Percentiles rank a stretch among this genome's conserved stretches.
Conservation (phyloP, 305 asterid genomes). For the Solanum hybrid region DNA sequence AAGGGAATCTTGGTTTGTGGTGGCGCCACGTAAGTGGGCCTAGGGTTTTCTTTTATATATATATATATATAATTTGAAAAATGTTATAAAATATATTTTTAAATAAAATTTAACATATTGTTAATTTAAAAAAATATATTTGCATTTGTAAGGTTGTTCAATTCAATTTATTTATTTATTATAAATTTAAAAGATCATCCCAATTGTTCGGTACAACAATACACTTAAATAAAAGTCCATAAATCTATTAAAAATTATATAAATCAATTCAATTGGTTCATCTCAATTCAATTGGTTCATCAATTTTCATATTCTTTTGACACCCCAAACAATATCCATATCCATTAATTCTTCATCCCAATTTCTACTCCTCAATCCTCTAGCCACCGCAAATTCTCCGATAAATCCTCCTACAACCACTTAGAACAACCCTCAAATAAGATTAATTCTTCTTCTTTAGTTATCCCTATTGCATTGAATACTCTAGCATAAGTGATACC, state of each 20-base stretch:
- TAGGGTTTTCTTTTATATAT: too few species aligned
- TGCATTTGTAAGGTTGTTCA: background rate
- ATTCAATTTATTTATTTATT: background rate
- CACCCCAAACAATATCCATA: background rate
- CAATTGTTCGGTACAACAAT: too few species aligned
- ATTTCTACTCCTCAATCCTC: background rate
- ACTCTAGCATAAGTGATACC: background rate
- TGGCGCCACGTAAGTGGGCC: too few species aligned
- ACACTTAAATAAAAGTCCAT: background rate
- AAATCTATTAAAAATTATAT: too few species aligned
- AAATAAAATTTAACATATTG: background rate
- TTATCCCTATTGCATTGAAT: background rate
- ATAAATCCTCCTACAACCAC: background rate
- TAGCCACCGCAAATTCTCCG: background rate
- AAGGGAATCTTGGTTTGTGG: too few species aligned
- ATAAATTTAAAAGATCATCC: too few species aligned
- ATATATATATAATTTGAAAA: too few species aligned
- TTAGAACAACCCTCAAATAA: background rate
- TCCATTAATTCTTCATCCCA: background rate
- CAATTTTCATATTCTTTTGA: too few species aligned
- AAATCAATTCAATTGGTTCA: background rate
- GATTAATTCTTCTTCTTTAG: background rate
- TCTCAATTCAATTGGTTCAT: background rate
- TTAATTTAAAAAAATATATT: too few species aligned
- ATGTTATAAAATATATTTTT: too few species aligned